Evolutionary conservation across 345 rosid species (phyloP).

Genomic region (Eucalyptus virginea): DNA sequence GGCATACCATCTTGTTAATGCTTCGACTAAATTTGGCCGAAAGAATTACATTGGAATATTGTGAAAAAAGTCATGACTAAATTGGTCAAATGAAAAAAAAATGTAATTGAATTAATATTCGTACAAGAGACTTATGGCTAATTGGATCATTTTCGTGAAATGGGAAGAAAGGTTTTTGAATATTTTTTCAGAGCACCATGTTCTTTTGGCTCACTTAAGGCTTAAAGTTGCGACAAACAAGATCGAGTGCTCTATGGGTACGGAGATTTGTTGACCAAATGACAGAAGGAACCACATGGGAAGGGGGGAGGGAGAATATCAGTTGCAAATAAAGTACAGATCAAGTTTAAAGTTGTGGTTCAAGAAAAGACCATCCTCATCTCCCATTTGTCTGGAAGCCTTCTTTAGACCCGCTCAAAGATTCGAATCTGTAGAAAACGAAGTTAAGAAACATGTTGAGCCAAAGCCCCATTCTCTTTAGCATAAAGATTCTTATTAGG

Average conservation of each 20-base stretch:
- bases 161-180: not conserved
- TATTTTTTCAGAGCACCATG: not conserved
- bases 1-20: not conserved
- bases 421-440: not conserved
- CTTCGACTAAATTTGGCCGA: fast-evolving
- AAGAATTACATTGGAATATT: not conserved
- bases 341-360: not conserved
- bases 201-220: not conserved
- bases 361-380: not conserved
- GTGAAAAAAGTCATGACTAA: fast-evolving
- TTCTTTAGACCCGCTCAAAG: not conserved
- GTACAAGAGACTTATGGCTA: not conserved
- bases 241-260: not conserved
- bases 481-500: not conserved
- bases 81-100: not conserved
- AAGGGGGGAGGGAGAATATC: not conserved
- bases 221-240: not conserved
- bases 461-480: not conserved
- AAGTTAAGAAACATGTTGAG: not conserved
- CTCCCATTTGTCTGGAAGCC: not conserved
- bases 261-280: not conserved
- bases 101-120: fast-evolving
- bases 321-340: not conserved
- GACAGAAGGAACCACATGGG: not conserved
- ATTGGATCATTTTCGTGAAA: not conserved